Conservation (phyloP, 345 rosid genomes). For the Eucalyptus cloeziana region DNA sequence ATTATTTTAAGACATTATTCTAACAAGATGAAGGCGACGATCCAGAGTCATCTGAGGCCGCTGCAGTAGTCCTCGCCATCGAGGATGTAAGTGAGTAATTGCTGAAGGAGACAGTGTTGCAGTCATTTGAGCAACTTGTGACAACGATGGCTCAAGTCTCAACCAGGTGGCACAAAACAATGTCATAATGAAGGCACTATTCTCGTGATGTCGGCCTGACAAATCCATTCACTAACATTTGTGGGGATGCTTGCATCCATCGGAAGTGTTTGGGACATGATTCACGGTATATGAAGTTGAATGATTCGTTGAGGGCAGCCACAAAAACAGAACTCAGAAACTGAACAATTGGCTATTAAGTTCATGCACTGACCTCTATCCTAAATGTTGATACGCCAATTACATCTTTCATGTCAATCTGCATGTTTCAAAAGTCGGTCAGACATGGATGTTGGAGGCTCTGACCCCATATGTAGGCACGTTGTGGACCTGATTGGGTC, state of each 20-base stretch:
- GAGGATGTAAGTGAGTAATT: background rate
- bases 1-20: background rate
- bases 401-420: background rate
- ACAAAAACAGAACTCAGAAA: background rate
- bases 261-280: background rate
- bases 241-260: background rate
- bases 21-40: background rate
- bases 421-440: background rate
- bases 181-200: background rate
- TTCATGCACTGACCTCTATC: background rate
- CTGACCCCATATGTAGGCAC: background rate
- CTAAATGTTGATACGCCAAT: background rate
- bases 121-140: background rate
- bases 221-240: background rate
- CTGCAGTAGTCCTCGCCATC: background rate
- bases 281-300: background rate
- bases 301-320: background rate
- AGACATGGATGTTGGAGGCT: background rate
- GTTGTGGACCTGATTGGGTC: background rate
- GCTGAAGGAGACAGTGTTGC: background rate
- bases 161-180: background rate
- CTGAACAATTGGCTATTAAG: background rate
- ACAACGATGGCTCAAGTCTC: background rate
- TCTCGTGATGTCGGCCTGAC: fast-evolving
- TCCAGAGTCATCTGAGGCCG: background rate